Conservation (phyloP, 2,329 filamentous ascomycete species). For the Colletotrichum sp. region DNA sequence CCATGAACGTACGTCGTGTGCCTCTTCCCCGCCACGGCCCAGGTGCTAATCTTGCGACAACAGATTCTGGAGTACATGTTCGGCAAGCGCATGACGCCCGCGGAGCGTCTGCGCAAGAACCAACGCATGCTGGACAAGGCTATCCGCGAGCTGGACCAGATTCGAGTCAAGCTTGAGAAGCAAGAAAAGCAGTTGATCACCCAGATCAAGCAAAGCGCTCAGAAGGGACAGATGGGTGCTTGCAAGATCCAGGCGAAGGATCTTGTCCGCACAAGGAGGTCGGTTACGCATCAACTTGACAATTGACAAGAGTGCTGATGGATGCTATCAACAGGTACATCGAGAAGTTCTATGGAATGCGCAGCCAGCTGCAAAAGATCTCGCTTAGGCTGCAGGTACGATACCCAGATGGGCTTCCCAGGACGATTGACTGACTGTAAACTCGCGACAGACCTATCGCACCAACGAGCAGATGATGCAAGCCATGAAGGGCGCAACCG, state of each 20-base stretch:
- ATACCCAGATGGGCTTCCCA: not conserved
- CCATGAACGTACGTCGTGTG: slow-evolving; percentile 60
- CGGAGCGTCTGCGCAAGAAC: slow-evolving; percentile 89
- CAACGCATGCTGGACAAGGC: slow-evolving; percentile 97
- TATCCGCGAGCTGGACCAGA: slow-evolving; percentile 93
- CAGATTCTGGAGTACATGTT: slow-evolving; percentile 99
- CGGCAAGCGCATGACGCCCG: slow-evolving; percentile 98
- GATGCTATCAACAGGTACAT: slow-evolving; percentile 69
- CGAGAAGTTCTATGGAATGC: slow-evolving; percentile 98
- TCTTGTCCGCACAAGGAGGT: slow-evolving; percentile 87
- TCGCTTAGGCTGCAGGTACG: slow-evolving; percentile 88
- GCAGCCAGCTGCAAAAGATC: slow-evolving; percentile 95
- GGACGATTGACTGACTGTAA: not conserved
- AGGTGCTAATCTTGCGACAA: slow-evolving; percentile 18
- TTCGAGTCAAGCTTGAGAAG: slow-evolving; percentile 94
- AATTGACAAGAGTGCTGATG: not conserved
- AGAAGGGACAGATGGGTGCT: slow-evolving; percentile 98
- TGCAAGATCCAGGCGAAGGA: slow-evolving; percentile 99
- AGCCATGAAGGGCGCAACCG: slow-evolving; percentile 97
- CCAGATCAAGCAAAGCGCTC: slow-evolving; percentile 98
- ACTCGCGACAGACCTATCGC: slow-evolving; percentile 75
- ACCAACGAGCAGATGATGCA: slow-evolving; percentile 99
- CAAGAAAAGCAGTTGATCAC: slow-evolving; percentile 96
- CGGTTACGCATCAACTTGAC: slow-evolving; percentile 18
- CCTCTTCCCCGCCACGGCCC: slow-evolving; percentile 3